Base-by-base conservation (phyloP, 176 grass and related monocot genomes). In the Canna indica region DNA sequence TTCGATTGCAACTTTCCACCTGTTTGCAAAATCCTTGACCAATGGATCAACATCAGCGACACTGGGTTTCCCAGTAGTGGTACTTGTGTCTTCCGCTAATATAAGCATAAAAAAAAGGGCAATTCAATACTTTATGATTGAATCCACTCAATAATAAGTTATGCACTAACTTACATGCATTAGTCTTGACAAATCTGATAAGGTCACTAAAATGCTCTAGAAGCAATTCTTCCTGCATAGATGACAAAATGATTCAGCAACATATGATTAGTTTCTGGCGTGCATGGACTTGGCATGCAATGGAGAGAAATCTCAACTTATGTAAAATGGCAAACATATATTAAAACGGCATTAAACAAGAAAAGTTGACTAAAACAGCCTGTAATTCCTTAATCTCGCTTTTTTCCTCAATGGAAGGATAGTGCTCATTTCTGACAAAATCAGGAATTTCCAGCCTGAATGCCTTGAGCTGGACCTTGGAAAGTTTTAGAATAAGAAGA, bases 1-100 rank as follows among this genome's bases (percentile, higher is more conserved):
- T 71, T 97, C 94, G 3, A 97, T 97, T 1, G 94, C 83, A 48
- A 81, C 86, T 77, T 97, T 97, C 78, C 90, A 97, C 35, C 86
- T 85, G 71, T 61, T 81, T 1, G 73, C 86, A 3, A 97, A 97
- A 80, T 97, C 94, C 81, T 93, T 97, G 29, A 97, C 86, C 73
- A 97, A 47, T 11, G 86, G 94, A n/a, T 97, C 94, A 30, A 87
- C 84, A 17, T 87, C 89, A 4, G 74, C 26, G 42, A 97, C 68
- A 25, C 56, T 87, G 59, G 86, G 81, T 72, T 79, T 91, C 71
- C 88, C 86, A 9, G 77, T 81, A 54, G 59, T 78, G 53, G 59
- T 13, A 62, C 74, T 75, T 18, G 72, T 47, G 8, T 91, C 86
- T 73, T 93, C 94, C 30, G 80, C 94, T 92, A 75, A 73, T 82